Conservation (phyloP, 2,329 filamentous ascomycete genomes). For the Neurospora crassa region DNA sequence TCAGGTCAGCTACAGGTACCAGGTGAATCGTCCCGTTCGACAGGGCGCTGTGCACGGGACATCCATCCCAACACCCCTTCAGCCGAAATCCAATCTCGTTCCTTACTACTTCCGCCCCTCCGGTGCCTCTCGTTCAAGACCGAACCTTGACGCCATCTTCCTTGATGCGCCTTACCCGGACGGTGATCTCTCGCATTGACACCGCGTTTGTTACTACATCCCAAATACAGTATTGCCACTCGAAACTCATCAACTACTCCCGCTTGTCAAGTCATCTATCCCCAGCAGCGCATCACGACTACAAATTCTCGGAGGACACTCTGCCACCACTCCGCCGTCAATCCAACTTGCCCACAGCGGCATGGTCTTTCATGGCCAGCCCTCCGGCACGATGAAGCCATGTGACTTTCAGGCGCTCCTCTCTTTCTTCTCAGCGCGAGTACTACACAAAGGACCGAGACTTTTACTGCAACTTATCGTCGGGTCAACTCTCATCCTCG, state of each 20-base stretch:
- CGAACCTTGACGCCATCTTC: neutral
- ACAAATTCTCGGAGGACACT: neutral
- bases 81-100: neutral
- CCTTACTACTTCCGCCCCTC: neutral
- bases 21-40: neutral
- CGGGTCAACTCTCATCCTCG: constrained; percentile 14
- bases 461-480: constrained; percentile 19
- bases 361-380: neutral
- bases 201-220: neutral
- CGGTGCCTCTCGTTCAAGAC: neutral
- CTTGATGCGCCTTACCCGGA: neutral
- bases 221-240: accelerated
- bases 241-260: neutral
- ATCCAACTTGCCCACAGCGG: neutral
- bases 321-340: neutral
- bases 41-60: no score
- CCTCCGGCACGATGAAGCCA: neutral
- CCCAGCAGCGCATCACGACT: neutral
- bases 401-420: constrained; percentile 8
- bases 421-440: constrained; percentile 20
- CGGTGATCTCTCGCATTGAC: neutral
- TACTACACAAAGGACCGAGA: constrained; percentile 20
- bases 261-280: neutral
- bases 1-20: neutral
- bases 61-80: no score